These are phyloP conservation scores for Botryotinia convoluta DNA, from an alignment of 2,329 filamentous ascomycete species.

Conservation along the genomic window DNA sequence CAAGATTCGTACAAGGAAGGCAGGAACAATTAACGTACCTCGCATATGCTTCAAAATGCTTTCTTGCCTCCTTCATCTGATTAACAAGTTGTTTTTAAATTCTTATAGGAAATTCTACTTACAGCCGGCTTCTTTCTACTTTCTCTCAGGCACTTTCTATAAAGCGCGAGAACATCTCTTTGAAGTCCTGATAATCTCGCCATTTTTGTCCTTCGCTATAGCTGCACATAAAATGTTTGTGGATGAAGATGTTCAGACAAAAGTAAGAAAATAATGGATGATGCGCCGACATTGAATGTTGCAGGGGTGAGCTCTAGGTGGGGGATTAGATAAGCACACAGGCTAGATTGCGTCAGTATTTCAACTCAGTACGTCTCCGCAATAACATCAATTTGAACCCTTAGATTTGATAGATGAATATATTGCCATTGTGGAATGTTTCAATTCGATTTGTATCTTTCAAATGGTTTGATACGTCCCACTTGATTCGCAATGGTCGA, in stretches of 20 bases:
- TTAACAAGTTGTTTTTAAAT: neutral
- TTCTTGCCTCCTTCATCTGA: slow-evolving; percentile 48
- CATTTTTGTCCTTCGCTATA: neutral
- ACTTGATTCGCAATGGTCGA: neutral
- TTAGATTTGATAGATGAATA: neutral
- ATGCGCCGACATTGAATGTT: neutral
- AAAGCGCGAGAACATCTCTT: slow-evolving; percentile 80
- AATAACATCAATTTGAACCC: neutral
- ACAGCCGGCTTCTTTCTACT: slow-evolving; percentile 77
- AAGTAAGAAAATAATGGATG: slow-evolving; percentile 4
- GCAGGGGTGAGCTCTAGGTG: neutral
- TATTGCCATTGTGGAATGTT: neutral
- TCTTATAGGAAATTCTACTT: slow-evolving; percentile 32
- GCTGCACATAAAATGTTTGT: neutral
- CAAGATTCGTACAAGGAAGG: neutral
- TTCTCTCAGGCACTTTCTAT: slow-evolving; percentile 80
- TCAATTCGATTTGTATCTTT: neutral
- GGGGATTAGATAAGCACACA: neutral
- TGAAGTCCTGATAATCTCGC: slow-evolving; percentile 79
- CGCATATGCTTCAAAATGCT: slow-evolving; percentile 62
- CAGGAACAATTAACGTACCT: slow-evolving; percentile 47
- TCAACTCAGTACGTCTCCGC: neutral
- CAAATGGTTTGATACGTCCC: neutral
- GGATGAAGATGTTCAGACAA: neutral
- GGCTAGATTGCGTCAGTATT: neutral